phyloP scores from a whole-genome alignment of 768 basidiomycete species.

The Phlegmacium glaucopus region DNA sequence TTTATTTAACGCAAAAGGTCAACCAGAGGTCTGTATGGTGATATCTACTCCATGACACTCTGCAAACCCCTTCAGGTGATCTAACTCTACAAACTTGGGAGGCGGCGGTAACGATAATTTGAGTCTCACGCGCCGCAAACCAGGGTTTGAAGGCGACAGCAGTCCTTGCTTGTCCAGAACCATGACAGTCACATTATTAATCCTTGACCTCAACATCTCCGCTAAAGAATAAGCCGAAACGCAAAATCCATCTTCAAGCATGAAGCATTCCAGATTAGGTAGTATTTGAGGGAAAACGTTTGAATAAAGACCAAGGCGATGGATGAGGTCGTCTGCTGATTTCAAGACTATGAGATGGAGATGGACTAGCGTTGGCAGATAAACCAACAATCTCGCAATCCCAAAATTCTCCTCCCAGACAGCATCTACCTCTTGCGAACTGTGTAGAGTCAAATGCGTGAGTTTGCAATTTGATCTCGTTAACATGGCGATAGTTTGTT shows the following conservation, averaged over 20 bases:
- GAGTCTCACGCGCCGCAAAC: constrained; percentile 10
- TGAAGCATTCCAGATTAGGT: constrained; percentile 10
- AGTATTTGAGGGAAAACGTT: constrained; percentile 7
- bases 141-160: not conserved
- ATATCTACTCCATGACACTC: constrained; percentile 12
- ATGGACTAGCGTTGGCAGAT: constrained; percentile 13
- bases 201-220: constrained; percentile 12
- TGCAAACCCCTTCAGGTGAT: constrained; percentile 9
- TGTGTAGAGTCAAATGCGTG: constrained; percentile 9
- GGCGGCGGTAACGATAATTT: constrained; percentile 14
- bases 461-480: constrained; percentile 14
- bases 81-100: constrained; percentile 14
- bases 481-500: constrained; percentile 15
- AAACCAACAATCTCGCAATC: constrained; percentile 13
- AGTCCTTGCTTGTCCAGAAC: constrained; percentile 3
- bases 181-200: not conserved
- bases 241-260: constrained; percentile 14
- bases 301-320: constrained; percentile 11
- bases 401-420: constrained; percentile 19
- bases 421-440: constrained; percentile 12
- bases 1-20: not conserved
- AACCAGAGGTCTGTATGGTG: not conserved
- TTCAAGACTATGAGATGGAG: constrained; percentile 14
- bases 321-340: constrained; percentile 14
- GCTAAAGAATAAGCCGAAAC: constrained; percentile 10